Evolutionary conservation across 805 yeast genomes (phyloP).

Genomic region (Ogataea pilisensis): DNA sequence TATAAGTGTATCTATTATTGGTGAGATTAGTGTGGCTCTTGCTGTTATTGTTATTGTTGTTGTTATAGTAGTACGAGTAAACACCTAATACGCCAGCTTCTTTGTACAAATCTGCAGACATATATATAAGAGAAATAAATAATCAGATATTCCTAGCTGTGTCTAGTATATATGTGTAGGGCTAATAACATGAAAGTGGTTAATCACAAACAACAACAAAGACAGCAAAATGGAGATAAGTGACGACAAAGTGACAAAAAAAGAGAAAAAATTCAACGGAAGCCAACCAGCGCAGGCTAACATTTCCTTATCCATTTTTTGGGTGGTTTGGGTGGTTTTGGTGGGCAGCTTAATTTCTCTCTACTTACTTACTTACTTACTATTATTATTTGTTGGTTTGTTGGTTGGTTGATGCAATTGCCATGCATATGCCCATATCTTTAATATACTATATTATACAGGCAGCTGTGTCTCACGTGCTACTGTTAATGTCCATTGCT

Average conservation of each 20-base stretch:
- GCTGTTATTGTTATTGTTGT: conserved; percentile 7
- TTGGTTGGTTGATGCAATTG: too few relatives aligned
- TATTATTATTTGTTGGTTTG: not conserved
- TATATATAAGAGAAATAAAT: not conserved
- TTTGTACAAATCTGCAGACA: conserved; percentile 8
- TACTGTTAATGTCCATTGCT: too few relatives aligned
- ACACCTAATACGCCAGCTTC: conserved; percentile 29
- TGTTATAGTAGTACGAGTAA: conserved; percentile 23
- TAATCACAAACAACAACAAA: not conserved
- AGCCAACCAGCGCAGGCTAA: not conserved
- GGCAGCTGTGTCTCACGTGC: too few relatives aligned
- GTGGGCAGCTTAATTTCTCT: too few relatives aligned
- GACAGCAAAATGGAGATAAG: not conserved
- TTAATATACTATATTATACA: too few relatives aligned
- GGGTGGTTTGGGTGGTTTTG: too few relatives aligned
- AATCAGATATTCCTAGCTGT: not conserved
- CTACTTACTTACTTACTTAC: not conserved
- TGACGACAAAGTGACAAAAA: not conserved
- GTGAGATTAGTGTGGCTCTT: not conserved
- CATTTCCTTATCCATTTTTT: not conserved
- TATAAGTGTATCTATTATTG: not conserved
- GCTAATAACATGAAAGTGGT: not conserved
- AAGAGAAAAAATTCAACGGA: not conserved
- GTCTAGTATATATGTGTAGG: not conserved
- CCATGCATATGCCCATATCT: too few relatives aligned